Evolutionary conservation across 805 yeast genomes (phyloP), one percentile per base, ranked within the genome.

Genomic region (Cyberlindnera samutprakarnensis): DNA sequence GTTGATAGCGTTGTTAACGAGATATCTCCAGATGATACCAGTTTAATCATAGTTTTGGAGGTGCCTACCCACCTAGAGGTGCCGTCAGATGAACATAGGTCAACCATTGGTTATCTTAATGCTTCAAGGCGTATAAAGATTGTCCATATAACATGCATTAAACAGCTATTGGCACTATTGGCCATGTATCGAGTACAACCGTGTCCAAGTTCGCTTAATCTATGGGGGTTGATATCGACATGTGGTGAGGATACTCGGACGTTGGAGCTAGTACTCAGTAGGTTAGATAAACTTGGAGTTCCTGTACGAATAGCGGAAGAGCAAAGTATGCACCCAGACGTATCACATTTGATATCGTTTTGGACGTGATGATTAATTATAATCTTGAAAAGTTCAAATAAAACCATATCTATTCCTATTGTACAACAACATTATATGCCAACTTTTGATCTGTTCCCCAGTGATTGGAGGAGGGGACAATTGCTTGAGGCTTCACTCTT

Each of bases 101-200:
- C 49, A 6, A 32, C 34, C 1, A 31, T 44, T 1, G 3, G n/a
- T 14, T 47, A 37, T 20, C 30, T 44, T 7, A 17, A 25, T 7
- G 7, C 18, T 4, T 16, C 32, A 4, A 25, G 21, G 2, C 9
- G 27, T 10, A 22, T 37, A 9, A 24, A 33, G 5, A 13, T 43
- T 5, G 25, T 43, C 3, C 33, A 37, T 7, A 7, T 41, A 5
- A n/a, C 22, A 2, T 13, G 27, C 1, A 9, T 28, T 5, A 20
- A 20, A 16, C 22, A 28, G 5, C 24, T 45, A 14, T 11, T 40
- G 7, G 41, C 36, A 1, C 28, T 33, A 14, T 5, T 31, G 17
- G 14, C 26, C 24, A 36, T 23, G 21, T 26, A 17, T 16, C 30
- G 20, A 23, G 14, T 25, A 4, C 39, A 32, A 6, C 15, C n/a